Percentiles rank a stretch among this genome's conserved stretches.
Conservation (phyloP, 2,329 filamentous ascomycete species). For the Xylaria sp. region DNA sequence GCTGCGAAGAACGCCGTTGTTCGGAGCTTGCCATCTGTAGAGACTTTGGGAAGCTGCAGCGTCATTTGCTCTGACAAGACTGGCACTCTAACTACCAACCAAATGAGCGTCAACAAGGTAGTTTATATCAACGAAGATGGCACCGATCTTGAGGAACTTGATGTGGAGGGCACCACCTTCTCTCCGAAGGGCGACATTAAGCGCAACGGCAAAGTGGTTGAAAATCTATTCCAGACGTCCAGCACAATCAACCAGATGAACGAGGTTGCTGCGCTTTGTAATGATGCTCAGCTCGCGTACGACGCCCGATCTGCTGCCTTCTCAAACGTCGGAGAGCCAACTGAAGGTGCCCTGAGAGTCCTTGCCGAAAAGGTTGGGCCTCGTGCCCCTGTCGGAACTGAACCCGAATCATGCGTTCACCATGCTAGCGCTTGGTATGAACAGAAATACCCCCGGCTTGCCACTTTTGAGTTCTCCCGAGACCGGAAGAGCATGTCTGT, state of each 20-base stretch:
- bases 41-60: constrained; percentile 98
- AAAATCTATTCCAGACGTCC: constrained; percentile 76
- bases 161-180: constrained; percentile 94
- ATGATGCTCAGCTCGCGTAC: constrained; percentile 85
- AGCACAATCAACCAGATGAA: constrained; percentile 82
- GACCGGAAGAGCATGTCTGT: constrained; percentile 99
- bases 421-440: constrained; percentile 88
- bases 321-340: constrained; percentile 90
- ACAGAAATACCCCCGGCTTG: constrained; percentile 75
- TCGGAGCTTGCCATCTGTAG: constrained; percentile 93
- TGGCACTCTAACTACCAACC: constrained; percentile 96
- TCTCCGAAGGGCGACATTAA: constrained; percentile 81
- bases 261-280: constrained; percentile 81
- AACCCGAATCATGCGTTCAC: constrained; percentile 76
- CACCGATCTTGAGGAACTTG: constrained; percentile 81
- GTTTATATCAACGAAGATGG: constrained; percentile 83
- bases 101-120: constrained; percentile 98
- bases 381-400: constrained; percentile 67
- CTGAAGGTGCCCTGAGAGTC: constrained; percentile 91
- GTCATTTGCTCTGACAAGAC: constrained; percentile 99
- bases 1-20: constrained; percentile 98
- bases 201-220: constrained; percentile 73
- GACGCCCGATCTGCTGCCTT: constrained; percentile 80
- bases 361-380: constrained; percentile 96
- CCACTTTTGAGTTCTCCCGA: constrained; percentile 96